Evolutionary conservation across 495 filamentous ascomycete species (phyloP).

Genomic region (Glonium stellatum): DNA sequence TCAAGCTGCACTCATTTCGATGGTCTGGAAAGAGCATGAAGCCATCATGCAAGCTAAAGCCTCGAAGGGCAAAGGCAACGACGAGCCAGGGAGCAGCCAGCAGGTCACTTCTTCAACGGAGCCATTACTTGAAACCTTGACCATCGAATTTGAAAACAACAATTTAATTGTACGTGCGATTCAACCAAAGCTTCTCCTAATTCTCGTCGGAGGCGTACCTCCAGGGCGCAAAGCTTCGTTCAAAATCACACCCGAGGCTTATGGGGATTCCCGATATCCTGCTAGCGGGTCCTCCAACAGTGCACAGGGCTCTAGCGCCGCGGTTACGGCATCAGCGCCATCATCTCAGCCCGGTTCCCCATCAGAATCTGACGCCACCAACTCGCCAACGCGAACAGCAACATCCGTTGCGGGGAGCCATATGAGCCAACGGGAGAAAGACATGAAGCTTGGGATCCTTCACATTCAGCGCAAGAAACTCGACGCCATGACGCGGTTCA

Average conservation of each 20-base stretch:
- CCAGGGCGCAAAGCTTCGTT: slow-evolving; percentile 28
- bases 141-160: slow-evolving; percentile 33
- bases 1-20: slow-evolving; percentile 34
- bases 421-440: slow-evolving; percentile 30
- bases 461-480: slow-evolving; percentile 38
- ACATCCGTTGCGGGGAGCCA: slow-evolving; percentile 14
- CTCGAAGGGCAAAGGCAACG: not conserved
- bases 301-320: not conserved
- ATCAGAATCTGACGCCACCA: not conserved
- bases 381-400: slow-evolving; percentile 1
- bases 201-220: slow-evolving; percentile 37
- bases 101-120: not conserved
- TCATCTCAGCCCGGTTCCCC: not conserved
- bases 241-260: slow-evolving; percentile 30
- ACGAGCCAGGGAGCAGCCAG: slow-evolving; percentile 3
- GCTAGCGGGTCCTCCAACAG: not conserved
- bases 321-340: not conserved
- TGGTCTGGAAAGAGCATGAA: slow-evolving; percentile 38
- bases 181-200: slow-evolving; percentile 35
- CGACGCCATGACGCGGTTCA: slow-evolving; percentile 34
- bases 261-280: slow-evolving; percentile 33
- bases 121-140: slow-evolving; percentile 32
- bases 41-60: slow-evolving; percentile 3
- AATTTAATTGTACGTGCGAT: slow-evolving; percentile 38
- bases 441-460: slow-evolving; percentile 29